These are phyloP conservation scores for Boletus subcaerulescens DNA, from an alignment of 768 basidiomycete species.

Conservation along the genomic window DNA sequence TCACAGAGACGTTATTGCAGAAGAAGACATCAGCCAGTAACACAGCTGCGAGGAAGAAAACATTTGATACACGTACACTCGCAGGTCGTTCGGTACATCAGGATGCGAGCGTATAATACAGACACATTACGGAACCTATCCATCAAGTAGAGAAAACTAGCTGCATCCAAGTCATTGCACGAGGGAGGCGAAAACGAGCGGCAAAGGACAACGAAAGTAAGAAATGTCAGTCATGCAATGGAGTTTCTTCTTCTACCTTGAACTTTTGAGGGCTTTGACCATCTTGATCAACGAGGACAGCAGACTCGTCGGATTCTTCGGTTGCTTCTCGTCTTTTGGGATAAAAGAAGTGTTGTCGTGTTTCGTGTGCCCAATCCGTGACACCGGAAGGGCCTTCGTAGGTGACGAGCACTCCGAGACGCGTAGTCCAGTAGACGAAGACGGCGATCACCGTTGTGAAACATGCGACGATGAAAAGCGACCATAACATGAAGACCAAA, in stretches of 20 bases:
- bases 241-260: constrained; percentile 22
- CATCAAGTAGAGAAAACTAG: neutral
- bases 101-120: constrained; percentile 14
- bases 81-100: constrained; percentile 5
- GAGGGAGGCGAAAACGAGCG: neutral
- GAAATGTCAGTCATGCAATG: neutral
- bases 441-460: constrained; percentile 32
- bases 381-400: constrained; percentile 32
- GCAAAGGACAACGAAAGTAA: neutral
- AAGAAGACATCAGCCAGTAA: no score
- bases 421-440: constrained; percentile 32
- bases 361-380: constrained; percentile 31
- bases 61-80: neutral
- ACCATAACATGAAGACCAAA: constrained; percentile 32
- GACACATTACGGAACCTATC: neutral
- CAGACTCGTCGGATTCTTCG: constrained; percentile 26
- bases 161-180: neutral
- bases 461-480: constrained; percentile 32
- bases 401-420: constrained; percentile 36
- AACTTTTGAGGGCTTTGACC: constrained; percentile 16
- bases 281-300: constrained; percentile 21
- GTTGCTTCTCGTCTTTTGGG: constrained; percentile 14
- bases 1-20: no score
- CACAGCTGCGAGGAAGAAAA: neutral
- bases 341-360: constrained; percentile 20